Percentiles rank a stretch among this genome's conserved stretches.
Conservation (phyloP, 164 flowering plant genomes). For the Liriodendron chinense region DNA sequence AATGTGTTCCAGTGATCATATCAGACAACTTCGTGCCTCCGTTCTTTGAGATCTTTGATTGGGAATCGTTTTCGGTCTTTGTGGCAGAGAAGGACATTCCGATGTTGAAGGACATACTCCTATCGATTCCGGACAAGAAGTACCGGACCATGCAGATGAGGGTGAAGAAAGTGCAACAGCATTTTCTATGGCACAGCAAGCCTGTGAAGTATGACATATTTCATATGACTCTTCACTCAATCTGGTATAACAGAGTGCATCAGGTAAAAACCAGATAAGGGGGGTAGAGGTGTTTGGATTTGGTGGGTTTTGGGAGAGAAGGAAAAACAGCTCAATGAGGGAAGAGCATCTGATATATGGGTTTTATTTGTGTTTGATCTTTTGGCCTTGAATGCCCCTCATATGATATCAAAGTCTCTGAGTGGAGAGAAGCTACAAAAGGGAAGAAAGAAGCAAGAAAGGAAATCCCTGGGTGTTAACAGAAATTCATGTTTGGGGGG, state of each 20-base stretch:
- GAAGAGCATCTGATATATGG: not conserved
- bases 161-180: constrained; percentile 13
- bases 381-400: not conserved
- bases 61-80: constrained; percentile 11
- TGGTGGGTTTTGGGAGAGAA: not conserved
- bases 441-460: not conserved
- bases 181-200: constrained; percentile 11
- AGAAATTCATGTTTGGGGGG: not conserved
- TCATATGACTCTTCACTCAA: constrained; percentile 16
- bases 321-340: not conserved
- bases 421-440: too few relatives aligned
- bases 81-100: constrained; percentile 11
- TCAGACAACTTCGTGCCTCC: constrained; percentile 13
- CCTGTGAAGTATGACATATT: constrained; percentile 4
- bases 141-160: constrained; percentile 6
- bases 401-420: too few relatives aligned
- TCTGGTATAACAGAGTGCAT: constrained; percentile 11
- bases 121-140: constrained; percentile 10
- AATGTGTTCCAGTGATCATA: not conserved
- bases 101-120: constrained; percentile 10
- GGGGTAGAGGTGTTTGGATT: not conserved
- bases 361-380: not conserved
- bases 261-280: constrained; percentile 1
- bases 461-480: not conserved
- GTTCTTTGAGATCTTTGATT: constrained; percentile 10